These are phyloP conservation scores for Saksenaea oblongispora DNA, from an alignment of 371 early-diverging fungal species.

Conservation along the genomic window DNA sequence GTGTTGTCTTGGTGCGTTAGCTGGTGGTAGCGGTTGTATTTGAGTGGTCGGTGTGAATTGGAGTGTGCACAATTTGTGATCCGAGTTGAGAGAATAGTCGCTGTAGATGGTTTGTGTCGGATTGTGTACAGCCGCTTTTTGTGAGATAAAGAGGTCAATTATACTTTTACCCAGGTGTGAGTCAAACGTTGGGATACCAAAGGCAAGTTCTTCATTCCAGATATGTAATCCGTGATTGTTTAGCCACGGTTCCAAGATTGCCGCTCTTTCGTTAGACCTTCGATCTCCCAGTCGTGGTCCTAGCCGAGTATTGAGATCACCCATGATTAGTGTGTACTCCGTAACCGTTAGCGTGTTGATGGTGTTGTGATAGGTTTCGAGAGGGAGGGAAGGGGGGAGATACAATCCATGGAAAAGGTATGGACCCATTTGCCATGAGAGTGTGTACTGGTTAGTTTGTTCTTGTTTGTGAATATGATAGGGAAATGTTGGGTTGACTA, in stretches of 20 bases:
- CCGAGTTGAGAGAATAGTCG: too few relatives aligned
- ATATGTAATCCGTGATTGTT: neutral
- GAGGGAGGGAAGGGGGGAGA: neutral
- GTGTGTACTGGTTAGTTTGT: neutral
- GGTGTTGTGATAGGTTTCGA: too few relatives aligned
- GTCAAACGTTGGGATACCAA: neutral
- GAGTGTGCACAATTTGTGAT: neutral
- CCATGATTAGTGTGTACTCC: neutral
- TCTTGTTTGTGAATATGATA: neutral
- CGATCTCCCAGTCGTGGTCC: neutral
- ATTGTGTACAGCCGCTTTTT: neutral
- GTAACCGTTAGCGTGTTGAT: neutral
- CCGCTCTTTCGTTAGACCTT: too few relatives aligned
- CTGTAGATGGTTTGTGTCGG: too few relatives aligned
- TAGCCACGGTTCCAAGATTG: neutral
- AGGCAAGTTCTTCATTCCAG: neutral
- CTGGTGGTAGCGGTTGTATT: neutral
- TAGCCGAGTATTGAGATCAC: neutral
- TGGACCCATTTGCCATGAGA: neutral
- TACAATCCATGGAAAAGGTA: neutral
- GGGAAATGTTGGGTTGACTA: neutral
- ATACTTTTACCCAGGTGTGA: neutral
- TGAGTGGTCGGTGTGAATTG: neutral
- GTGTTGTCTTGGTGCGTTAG: neutral
- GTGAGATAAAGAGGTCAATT: neutral